Conservation (phyloP, 1,284 basidiomycete species). For the Cutaneotrichosporon cutaneum region DNA sequence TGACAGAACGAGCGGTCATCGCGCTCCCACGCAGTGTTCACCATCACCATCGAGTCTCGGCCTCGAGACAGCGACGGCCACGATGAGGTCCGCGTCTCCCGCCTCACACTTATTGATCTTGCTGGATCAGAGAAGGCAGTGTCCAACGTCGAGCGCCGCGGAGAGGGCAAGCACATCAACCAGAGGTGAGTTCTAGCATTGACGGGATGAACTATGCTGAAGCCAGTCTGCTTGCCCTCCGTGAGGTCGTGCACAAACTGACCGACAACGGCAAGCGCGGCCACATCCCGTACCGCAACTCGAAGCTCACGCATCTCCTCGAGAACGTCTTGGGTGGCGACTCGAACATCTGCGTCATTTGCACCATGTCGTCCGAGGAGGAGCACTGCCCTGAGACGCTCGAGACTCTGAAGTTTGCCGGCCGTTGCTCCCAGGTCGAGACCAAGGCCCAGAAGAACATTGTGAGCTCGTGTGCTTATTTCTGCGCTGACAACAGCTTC, state of each 20-base stretch:
- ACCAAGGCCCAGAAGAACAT: slow-evolving; percentile 59
- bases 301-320: slow-evolving; percentile 58
- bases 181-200: slow-evolving; percentile 46
- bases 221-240: slow-evolving; percentile 54
- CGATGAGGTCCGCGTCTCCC: slow-evolving; percentile 48
- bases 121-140: slow-evolving; percentile 61
- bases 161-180: slow-evolving; percentile 62
- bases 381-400: slow-evolving; percentile 59
- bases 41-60: slow-evolving; percentile 54
- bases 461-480: slow-evolving; percentile 33
- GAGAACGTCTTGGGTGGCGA: slow-evolving; percentile 60
- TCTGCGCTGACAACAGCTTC: slow-evolving; percentile 32
- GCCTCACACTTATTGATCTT: slow-evolving; percentile 52
- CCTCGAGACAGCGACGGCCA: slow-evolving; percentile 41
- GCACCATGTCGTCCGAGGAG: slow-evolving; percentile 55
- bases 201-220: slow-evolving; percentile 12
- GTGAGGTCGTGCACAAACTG: slow-evolving; percentile 60
- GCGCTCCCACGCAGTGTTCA: slow-evolving; percentile 59
- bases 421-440: slow-evolving; percentile 58
- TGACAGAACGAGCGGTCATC: slow-evolving; percentile 57
- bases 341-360: slow-evolving; percentile 60
- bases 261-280: slow-evolving; percentile 52
- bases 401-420: slow-evolving; percentile 60
- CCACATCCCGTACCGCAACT: slow-evolving; percentile 61
- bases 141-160: slow-evolving; percentile 56